Conservation (phyloP, 169 alveolate genomes). For the Miamiensis avidus region DNA sequence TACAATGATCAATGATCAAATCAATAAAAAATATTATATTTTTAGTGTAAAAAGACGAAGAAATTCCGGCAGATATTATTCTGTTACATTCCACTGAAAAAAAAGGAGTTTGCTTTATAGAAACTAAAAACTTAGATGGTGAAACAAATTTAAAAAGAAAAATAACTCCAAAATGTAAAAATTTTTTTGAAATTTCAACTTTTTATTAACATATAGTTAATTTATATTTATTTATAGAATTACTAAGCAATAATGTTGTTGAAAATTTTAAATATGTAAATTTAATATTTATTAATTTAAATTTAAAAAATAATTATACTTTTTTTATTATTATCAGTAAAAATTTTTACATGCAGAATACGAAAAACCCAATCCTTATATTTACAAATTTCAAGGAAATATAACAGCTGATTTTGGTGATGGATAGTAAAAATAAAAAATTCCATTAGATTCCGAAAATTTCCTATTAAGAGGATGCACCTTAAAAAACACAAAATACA, state of each 20-base stretch:
- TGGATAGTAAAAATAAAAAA: neutral
- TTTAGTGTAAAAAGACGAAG: slow-evolving; percentile 18
- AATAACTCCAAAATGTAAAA: slow-evolving; percentile 27
- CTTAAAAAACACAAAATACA: slow-evolving; percentile 73
- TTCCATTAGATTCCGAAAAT: slow-evolving; percentile 52
- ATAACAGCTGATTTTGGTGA: slow-evolving; percentile 13
- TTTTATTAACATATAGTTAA: neutral
- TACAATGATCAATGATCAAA: slow-evolving; percentile 16
- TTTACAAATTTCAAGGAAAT: slow-evolving; percentile 56
- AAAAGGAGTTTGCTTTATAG: slow-evolving; percentile 75
- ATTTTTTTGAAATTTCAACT: neutral
- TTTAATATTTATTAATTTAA: neutral
- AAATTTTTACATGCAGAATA: slow-evolving; percentile 3
- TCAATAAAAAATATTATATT: slow-evolving; percentile 22
- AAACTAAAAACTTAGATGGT: slow-evolving; percentile 88
- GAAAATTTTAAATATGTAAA: no score
- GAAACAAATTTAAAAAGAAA: slow-evolving; percentile 82
- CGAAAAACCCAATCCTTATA: slow-evolving; percentile 47
- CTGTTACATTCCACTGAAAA: slow-evolving; percentile 44
- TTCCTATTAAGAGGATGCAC: slow-evolving; percentile 70
- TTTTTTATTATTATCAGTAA: neutral
- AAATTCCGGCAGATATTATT: slow-evolving; percentile 65
- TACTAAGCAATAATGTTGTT: neutral
- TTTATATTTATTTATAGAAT: no score
- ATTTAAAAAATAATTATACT: neutral